These are phyloP conservation scores for Phoma sp. DNA, from an alignment of 2,329 filamentous ascomycete genomes.

Conservation along the genomic window DNA sequence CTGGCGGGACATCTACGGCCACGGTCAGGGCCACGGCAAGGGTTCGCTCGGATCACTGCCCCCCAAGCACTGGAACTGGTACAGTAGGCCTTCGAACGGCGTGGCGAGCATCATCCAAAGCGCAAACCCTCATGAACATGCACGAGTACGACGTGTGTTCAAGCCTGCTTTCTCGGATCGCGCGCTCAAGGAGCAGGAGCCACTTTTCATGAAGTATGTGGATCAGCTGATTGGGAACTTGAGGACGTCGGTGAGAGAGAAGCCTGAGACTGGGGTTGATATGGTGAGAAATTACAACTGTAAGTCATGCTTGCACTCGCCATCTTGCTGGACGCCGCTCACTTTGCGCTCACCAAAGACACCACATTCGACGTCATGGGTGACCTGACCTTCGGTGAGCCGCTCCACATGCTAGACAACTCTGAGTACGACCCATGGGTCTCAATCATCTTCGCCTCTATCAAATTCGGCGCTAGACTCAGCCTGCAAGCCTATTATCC, in stretches of 20 bases:
- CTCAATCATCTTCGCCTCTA: slow-evolving; percentile 30
- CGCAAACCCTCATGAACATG: slow-evolving; percentile 44
- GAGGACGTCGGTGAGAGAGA: slow-evolving; percentile 32
- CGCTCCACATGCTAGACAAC: slow-evolving; percentile 39
- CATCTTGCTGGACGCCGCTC: too few species aligned
- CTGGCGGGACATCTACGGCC: slow-evolving; percentile 24
- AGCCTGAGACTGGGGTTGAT: slow-evolving; percentile 40
- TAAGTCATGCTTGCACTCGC: neutral
- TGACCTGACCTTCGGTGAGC: slow-evolving; percentile 41
- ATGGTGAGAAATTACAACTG: slow-evolving; percentile 44
- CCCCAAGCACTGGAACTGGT: slow-evolving; percentile 29
- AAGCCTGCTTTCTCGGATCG: slow-evolving; percentile 51
- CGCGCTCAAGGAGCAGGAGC: slow-evolving; percentile 50
- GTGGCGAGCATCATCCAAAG: neutral
- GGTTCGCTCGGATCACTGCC: slow-evolving; percentile 18
- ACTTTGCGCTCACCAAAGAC: neutral
- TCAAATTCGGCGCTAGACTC: slow-evolving; percentile 11
- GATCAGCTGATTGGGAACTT: slow-evolving; percentile 50
- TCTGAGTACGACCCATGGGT: slow-evolving; percentile 44
- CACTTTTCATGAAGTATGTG: slow-evolving; percentile 50
- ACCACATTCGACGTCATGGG: slow-evolving; percentile 45
- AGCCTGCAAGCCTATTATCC: slow-evolving; percentile 10
- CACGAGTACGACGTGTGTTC: slow-evolving; percentile 48
- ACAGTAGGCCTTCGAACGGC: slow-evolving; percentile 25
- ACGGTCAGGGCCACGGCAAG: slow-evolving; percentile 30